Evolutionary conservation across 805 yeast species (phyloP).

Genomic region (Isabelozyma rhagii): DNA sequence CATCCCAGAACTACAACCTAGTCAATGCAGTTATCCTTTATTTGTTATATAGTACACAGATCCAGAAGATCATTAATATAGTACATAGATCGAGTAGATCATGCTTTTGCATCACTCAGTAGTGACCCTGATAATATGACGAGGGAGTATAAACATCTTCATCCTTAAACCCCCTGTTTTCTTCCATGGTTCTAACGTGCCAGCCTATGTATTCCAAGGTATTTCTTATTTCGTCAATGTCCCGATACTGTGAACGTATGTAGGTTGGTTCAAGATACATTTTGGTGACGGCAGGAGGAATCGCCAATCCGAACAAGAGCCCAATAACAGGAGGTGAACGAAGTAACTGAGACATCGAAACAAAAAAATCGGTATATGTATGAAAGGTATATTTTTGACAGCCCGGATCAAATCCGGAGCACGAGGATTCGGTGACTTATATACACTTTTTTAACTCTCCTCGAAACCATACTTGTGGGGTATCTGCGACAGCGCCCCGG

Average conservation of each 20-base stretch:
- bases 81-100: neutral
- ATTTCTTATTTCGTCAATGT: slow-evolving; percentile 27
- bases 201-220: slow-evolving; percentile 33
- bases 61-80: too few species aligned
- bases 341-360: slow-evolving; percentile 6
- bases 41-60: too few species aligned
- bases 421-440: neutral
- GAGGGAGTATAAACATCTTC: slow-evolving; percentile 28
- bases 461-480: neutral
- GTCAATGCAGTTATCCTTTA: too few species aligned
- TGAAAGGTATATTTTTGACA: too few species aligned
- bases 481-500: neutral
- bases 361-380: neutral
- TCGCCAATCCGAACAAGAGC: slow-evolving; percentile 23
- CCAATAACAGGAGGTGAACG: slow-evolving; percentile 14
- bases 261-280: slow-evolving; percentile 21
- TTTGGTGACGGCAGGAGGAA: slow-evolving; percentile 30
- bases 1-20: too few species aligned
- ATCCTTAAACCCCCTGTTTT: slow-evolving; percentile 22
- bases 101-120: neutral
- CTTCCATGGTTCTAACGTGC: slow-evolving; percentile 30
- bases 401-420: neutral
- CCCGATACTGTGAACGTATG: slow-evolving; percentile 20
- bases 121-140: slow-evolving; percentile 18
- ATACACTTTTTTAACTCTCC: neutral